Base-by-base conservation (phyloP, 1,284 basidiomycete genomes). In the Trametes sp. region DNA sequence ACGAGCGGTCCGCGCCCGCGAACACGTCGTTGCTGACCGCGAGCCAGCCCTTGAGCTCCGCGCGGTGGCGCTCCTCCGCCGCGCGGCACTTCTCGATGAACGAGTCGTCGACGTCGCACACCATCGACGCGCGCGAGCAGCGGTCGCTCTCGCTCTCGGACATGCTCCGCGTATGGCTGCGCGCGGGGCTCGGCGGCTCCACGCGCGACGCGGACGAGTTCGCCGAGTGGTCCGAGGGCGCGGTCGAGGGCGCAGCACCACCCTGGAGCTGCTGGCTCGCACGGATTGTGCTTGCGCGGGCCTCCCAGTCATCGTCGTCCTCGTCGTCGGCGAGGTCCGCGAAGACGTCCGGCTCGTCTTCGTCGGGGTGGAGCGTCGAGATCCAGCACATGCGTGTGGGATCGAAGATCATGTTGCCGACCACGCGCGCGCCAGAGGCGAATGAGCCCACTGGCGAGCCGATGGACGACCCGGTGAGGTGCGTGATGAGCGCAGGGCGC, bases 341-440 rank as follows among this genome's bases (percentile, higher is more conserved):
- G 75, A 96, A 96, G 16, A 96, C 91, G 72, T 98, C 95, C 14
- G 93, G 92, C 74, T 97, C 95, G 44, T 96, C 94, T 71, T 97
- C 94, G 63, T 96, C 96, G 9, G 92, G 89, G 3, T 89, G 83
- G 49, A 91, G 79, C 52, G 86, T 92, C 57, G 89, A 94, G 71
- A 96, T 87, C 96, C 96, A 98, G 72, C 93, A 93, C 95, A 98
- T 98, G 44, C 88, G 87, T 55, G 87, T 75, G 1, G 97, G 95
- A 78, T 98, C 96, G 72, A 98, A 98, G 54, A 95, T 87, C 96
- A 98, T 98, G 80, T 96, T 95, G 55, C 96, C 96, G 14, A 98
- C 96, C 71, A 96, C 88, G 57, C 94, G 86, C 50, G 90, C 87
- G 61, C 91, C 88, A 57, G 88, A 84, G 23, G 88, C 85, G 69